Percentiles rank a stretch among this genome's conserved stretches.
These are phyloP conservation scores for Lagenidium sp. DNA, from an alignment of 352 stramenopile species.

Conservation along the genomic window DNA sequence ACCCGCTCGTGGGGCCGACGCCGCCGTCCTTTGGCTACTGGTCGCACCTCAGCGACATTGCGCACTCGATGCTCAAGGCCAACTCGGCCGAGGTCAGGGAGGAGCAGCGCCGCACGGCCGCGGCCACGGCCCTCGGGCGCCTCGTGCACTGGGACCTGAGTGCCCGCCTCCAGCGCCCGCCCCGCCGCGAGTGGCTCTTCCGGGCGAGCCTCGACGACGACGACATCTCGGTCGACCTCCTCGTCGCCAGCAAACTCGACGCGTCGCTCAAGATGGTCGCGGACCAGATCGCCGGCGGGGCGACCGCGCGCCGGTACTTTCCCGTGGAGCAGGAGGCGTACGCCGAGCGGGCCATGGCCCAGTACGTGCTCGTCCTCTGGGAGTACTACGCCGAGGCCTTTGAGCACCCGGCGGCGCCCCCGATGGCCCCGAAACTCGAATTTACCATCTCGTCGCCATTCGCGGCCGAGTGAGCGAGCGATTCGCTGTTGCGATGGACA, in stretches of 20 bases:
- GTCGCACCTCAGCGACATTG: conserved; percentile 63
- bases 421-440: conserved; percentile 57
- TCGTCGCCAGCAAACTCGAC: conserved; percentile 76
- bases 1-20: conserved; percentile 1
- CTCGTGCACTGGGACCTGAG: conserved; percentile 63
- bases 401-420: conserved; percentile 31
- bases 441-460: conserved; percentile 74
- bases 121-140: conserved; percentile 34
- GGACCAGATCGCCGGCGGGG: conserved; percentile 38
- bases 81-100: background rate
- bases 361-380: conserved; percentile 73
- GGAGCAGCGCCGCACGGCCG: conserved; percentile 5
- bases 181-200: conserved; percentile 43
- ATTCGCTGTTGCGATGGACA: conserved; percentile 1
- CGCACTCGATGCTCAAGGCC: conserved; percentile 49
- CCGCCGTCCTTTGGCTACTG: conserved; percentile 41
- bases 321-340: conserved; percentile 60
- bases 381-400: conserved; percentile 78
- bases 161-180: conserved; percentile 20
- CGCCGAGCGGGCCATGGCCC: conserved; percentile 49
- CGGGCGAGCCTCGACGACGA: conserved; percentile 68
- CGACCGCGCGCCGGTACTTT: conserved; percentile 29
- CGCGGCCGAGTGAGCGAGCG: conserved; percentile 38
- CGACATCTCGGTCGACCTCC: conserved; percentile 73
- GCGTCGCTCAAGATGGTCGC: conserved; percentile 83